phyloP scores from a whole-genome alignment of 2,329 filamentous ascomycete species.

The Lasiodiplodia sp. region DNA sequence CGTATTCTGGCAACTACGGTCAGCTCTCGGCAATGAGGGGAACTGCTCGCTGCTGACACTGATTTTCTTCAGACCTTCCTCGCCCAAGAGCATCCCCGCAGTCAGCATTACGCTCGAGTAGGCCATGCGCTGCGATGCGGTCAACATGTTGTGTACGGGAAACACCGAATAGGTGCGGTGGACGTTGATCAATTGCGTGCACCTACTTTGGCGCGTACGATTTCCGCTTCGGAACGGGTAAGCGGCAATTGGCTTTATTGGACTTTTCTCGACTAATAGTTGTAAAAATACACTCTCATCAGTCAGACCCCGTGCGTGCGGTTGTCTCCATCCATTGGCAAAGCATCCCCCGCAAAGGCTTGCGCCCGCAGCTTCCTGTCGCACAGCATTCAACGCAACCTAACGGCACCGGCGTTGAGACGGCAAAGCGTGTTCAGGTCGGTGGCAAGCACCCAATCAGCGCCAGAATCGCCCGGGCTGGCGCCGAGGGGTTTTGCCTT shows the following conservation, averaged over 20 bases:
- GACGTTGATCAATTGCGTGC: not conserved
- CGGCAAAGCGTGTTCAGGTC: not conserved
- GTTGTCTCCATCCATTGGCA: not conserved
- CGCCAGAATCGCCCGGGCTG: not conserved
- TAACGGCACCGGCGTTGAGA: not conserved
- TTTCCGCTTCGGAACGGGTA: not conserved
- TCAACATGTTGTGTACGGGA: not conserved
- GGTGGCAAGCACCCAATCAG: constrained; percentile 15
- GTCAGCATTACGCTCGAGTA: not conserved
- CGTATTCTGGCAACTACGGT: not conserved
- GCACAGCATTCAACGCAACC: not conserved
- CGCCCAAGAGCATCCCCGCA: not conserved
- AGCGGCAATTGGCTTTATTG: not conserved
- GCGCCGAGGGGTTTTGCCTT: not conserved
- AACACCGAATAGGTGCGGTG: not conserved
- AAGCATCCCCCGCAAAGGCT: not conserved
- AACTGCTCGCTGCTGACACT: not conserved
- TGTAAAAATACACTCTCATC: not conserved
- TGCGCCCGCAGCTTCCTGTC: not conserved
- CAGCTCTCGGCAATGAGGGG: not conserved
- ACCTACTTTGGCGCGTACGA: not conserved
- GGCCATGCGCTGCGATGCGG: not conserved
- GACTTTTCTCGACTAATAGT: not conserved
- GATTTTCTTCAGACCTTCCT: not conserved
- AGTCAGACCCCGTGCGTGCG: not conserved